Evolutionary conservation across 1,139 yeast genomes (phyloP).

Genomic region (Suzukiozyma palmioleophila): DNA sequence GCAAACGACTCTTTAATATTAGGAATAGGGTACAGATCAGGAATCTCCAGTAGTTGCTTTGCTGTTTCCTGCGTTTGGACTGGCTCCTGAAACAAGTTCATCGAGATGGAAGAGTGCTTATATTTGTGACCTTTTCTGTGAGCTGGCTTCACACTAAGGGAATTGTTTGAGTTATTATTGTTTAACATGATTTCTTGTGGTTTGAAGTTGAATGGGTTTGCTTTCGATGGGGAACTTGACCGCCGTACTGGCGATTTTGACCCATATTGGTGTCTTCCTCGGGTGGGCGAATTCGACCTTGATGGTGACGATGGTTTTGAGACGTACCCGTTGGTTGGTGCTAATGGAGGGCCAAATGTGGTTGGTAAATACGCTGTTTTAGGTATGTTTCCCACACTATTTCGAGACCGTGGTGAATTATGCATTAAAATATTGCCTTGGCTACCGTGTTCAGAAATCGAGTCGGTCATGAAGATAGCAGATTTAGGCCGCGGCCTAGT

Average conservation of each 20-base stretch:
- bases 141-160: constrained; percentile 46
- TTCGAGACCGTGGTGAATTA: constrained; percentile 22
- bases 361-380: constrained; percentile 5
- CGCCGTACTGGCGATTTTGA: constrained; percentile 30
- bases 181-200: constrained; percentile 36
- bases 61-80: constrained; percentile 39
- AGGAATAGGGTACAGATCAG: constrained; percentile 80
- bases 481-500: constrained; percentile 35
- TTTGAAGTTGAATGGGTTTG: constrained; percentile 41
- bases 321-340: constrained; percentile 12
- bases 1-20: constrained; percentile 56
- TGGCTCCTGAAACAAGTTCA: constrained; percentile 94
- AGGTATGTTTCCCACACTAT: constrained; percentile 5
- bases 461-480: constrained; percentile 30
- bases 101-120: constrained; percentile 94
- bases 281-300: constrained; percentile 29
- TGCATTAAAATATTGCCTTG: constrained; percentile 16
- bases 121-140: constrained; percentile 94
- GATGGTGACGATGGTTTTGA: constrained; percentile 26
- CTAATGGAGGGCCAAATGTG: constrained; percentile 11
- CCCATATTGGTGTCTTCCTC: constrained; percentile 23
- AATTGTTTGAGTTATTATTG: constrained; percentile 22
- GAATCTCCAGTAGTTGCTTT: constrained; percentile 64
- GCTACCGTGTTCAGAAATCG: constrained; percentile 29
- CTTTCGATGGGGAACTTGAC: constrained; percentile 27